These are phyloP conservation scores for Cladophialophora yegresii DNA, from an alignment of 2,329 filamentous ascomycete genomes.

Conservation along the genomic window DNA sequence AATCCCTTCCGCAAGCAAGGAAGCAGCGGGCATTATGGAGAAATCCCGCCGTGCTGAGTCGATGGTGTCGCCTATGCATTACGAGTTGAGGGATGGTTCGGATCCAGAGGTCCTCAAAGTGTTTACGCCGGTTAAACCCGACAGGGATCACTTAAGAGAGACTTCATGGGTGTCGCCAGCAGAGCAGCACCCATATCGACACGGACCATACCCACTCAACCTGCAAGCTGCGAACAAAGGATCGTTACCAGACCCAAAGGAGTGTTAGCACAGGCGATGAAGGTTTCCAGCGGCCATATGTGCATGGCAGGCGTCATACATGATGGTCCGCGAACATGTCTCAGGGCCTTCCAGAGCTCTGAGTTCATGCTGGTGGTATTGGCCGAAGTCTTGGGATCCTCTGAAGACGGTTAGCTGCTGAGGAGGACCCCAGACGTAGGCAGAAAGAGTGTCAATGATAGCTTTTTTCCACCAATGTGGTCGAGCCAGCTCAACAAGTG, in stretches of 20 bases:
- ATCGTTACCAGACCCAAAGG: constrained; percentile 8
- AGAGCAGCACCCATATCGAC: constrained; percentile 6
- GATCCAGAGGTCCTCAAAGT: not conserved
- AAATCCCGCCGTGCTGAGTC: not conserved
- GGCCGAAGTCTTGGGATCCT: not conserved
- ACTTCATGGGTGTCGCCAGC: not conserved
- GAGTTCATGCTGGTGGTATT: not conserved
- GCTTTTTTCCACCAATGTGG: constrained; percentile 17
- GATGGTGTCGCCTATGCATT: not conserved
- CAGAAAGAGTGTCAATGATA: constrained; percentile 1
- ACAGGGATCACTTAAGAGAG: not conserved
- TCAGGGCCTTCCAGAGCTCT: not conserved
- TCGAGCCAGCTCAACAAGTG: constrained; percentile 25
- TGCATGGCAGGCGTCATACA: not conserved
- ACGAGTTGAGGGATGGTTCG: not conserved
- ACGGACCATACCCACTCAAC: not conserved
- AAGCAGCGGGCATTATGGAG: not conserved
- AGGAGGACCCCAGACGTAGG: not conserved
- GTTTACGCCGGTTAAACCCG: not conserved
- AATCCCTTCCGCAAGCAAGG: not conserved
- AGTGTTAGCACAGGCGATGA: not conserved
- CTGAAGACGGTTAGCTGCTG: constrained; percentile 3
- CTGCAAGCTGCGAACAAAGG: constrained; percentile 13
- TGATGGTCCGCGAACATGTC: not conserved
- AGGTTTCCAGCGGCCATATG: not conserved